A percentile compares a stretch with the other conserved stretches of the same genome.
Evolutionary conservation across 2,329 filamentous ascomycete genomes (phyloP).

Genomic region (Berkeleyomyces basicola): DNA sequence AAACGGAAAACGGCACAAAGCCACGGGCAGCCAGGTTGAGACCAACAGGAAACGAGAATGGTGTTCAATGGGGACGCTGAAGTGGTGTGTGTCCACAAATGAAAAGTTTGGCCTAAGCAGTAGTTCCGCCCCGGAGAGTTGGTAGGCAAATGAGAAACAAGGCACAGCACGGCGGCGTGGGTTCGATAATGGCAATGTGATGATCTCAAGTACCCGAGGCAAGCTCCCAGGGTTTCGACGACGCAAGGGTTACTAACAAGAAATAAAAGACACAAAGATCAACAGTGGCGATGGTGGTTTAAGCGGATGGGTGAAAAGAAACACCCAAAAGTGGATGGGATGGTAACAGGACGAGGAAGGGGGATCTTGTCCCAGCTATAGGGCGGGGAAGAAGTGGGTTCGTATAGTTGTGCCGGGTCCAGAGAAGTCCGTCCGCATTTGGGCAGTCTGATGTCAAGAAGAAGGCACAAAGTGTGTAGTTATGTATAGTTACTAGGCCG

Average conservation of each 20-base stretch:
- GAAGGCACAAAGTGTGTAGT: neutral
- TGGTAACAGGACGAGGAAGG: neutral
- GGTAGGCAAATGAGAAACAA: neutral
- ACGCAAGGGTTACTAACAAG: neutral
- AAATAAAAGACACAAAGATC: neutral
- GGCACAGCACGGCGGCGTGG: neutral
- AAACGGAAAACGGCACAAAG: too few species aligned
- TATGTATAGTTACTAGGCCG: neutral
- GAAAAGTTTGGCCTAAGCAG: neutral
- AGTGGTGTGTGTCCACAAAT: neutral
- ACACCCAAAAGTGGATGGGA: neutral
- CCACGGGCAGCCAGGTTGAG: neutral
- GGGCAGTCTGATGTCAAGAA: neutral
- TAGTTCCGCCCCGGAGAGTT: neutral
- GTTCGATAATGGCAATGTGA: too few species aligned
- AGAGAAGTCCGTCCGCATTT: neutral
- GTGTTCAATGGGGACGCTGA: neutral
- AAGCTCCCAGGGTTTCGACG: neutral
- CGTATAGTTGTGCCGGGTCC: neutral
- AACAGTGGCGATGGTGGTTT: neutral
- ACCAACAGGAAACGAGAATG: neutral
- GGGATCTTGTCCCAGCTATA: neutral
- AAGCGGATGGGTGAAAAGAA: neutral
- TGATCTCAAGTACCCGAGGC: too few species aligned
- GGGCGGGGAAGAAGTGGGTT: conserved; percentile 1